Evolutionary conservation across 202 grass and related monocot species (phyloP).

Genomic region (Hordeum pubiflorum): DNA sequence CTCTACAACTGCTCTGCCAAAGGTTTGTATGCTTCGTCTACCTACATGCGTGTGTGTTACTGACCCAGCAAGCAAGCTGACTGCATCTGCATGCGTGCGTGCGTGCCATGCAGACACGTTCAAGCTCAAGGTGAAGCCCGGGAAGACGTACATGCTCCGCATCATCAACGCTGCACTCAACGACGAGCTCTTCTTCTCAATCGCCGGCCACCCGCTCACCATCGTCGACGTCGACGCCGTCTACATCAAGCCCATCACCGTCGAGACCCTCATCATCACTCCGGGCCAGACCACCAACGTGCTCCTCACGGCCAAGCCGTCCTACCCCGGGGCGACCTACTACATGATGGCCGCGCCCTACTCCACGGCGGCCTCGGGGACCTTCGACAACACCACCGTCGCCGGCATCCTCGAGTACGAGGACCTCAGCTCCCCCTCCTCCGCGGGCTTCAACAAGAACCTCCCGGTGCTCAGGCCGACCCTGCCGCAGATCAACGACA

Average conservation of each 20-base stretch:
- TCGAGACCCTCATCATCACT: conserved; percentile 48
- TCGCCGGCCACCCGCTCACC: conserved; percentile 64
- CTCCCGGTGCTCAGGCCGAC: conserved; percentile 39
- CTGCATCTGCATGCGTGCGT: not conserved
- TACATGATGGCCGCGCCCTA: conserved; percentile 76
- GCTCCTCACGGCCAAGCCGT: conserved; percentile 52
- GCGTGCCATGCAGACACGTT: conserved; percentile 53
- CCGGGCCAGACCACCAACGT: conserved; percentile 66
- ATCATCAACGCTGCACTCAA: conserved; percentile 87
- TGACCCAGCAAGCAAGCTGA: not conserved
- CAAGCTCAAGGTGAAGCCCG: conserved; percentile 70
- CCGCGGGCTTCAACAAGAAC: conserved; percentile 41
- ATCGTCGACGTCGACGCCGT: conserved; percentile 64
- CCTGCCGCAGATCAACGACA: conserved; percentile 69
- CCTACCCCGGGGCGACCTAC: conserved; percentile 50
- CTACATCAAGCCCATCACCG: conserved; percentile 62
- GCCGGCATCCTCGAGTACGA: conserved; percentile 81
- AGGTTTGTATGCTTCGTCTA: conserved; percentile 25
- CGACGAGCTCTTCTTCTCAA: conserved; percentile 79
- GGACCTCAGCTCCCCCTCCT: conserved; percentile 49
- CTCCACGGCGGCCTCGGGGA: conserved; percentile 35
- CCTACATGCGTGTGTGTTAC: not conserved
- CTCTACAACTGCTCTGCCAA: conserved; percentile 77
- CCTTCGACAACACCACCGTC: conserved; percentile 83
- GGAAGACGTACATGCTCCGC: conserved; percentile 73